A percentile compares a stretch with the other conserved stretches of the same genome.
These are phyloP conservation scores for Agaricus bisporus DNA, from an alignment of 768 basidiomycete species.

Conservation along the genomic window DNA sequence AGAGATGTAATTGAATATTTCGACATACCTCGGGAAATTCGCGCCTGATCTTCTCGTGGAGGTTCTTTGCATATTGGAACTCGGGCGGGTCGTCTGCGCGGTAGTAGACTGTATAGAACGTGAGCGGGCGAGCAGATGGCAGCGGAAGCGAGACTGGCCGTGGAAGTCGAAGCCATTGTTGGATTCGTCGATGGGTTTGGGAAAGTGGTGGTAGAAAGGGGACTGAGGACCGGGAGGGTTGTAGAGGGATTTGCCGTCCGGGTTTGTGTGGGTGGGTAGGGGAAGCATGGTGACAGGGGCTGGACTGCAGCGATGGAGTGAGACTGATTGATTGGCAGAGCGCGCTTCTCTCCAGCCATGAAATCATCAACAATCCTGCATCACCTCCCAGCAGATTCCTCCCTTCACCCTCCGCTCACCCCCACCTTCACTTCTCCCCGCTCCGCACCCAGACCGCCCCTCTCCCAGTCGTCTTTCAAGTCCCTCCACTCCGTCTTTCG, in stretches of 20 bases:
- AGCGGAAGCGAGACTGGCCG: slow-evolving; percentile 31
- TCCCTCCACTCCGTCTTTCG: slow-evolving; percentile 52
- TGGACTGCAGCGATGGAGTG: no score
- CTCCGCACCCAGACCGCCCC: slow-evolving; percentile 30
- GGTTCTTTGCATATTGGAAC: slow-evolving; percentile 40
- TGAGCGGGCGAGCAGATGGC: background rate
- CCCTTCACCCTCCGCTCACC: slow-evolving; percentile 33
- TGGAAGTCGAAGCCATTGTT: slow-evolving; percentile 73
- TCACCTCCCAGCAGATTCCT: slow-evolving; percentile 28
- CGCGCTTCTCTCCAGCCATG: slow-evolving; percentile 23
- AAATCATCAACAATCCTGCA: slow-evolving; percentile 31
- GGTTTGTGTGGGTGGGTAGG: slow-evolving; percentile 38
- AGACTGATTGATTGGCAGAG: no score
- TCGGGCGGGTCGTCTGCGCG: slow-evolving; percentile 38
- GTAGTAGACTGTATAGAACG: slow-evolving; percentile 49
- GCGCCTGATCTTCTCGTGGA: slow-evolving; percentile 52
- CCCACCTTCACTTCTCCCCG: slow-evolving; percentile 37
- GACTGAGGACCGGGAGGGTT: slow-evolving; percentile 44
- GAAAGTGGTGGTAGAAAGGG: slow-evolving; percentile 46
- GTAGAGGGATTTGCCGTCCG: slow-evolving; percentile 51
- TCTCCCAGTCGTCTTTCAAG: slow-evolving; percentile 26
- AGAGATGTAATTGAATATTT: background rate
- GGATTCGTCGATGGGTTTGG: slow-evolving; percentile 42
- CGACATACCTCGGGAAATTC: slow-evolving; percentile 62
- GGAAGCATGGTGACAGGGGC: no score